Evolutionary conservation across 306 rosid species (phyloP), one percentile per base, ranked within the genome.

Genomic region (Rubus idaeus): DNA sequence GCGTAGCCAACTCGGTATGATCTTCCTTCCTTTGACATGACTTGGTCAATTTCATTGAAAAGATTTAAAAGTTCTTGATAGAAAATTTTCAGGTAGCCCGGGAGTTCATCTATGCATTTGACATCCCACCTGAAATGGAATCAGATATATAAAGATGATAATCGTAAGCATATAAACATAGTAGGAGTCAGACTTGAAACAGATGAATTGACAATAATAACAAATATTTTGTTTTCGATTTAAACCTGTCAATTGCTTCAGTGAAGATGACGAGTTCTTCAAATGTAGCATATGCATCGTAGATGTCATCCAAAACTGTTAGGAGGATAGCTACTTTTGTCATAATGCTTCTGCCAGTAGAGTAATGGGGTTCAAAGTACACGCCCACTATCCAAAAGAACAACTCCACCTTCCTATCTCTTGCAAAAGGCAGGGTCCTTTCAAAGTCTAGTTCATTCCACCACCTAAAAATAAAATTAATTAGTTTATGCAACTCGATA

Each of bases 211-310:
- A 30, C 35, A 30, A 30, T 30, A 30, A 30, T 30, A 30, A 30
- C 35, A 30, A 30, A 0, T 30, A 7, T 45, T 6, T 6, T 45
- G 1, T 30, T 30, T 21, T 39, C 40, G 13, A 14, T 2, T 35
- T 10, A 78, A 8, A 86, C 91, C 87, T 87, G 18, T 82, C 70
- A 10, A 86, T 53, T 76, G 86, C 90, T 10, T 58, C 7, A 5
- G 85, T 87, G 30, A 90, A 77, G 51, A 80, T 68, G 39, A 58
- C 79, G 3, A 89, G 75, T 8, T 89, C 94, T 20, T 87, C 87
- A 13, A 84, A 10, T 21, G 88, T 82, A 4, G 90, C 91, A 68
- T 78, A 84, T 1, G 52, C 81, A 53, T 87, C 94, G 56, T 87
- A 90, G 10, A 73, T 73, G 46, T 86, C 89, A 68, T 85, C 88